phyloP scores from a whole-genome alignment of 768 basidiomycete species.

The Trametes elegans region DNA sequence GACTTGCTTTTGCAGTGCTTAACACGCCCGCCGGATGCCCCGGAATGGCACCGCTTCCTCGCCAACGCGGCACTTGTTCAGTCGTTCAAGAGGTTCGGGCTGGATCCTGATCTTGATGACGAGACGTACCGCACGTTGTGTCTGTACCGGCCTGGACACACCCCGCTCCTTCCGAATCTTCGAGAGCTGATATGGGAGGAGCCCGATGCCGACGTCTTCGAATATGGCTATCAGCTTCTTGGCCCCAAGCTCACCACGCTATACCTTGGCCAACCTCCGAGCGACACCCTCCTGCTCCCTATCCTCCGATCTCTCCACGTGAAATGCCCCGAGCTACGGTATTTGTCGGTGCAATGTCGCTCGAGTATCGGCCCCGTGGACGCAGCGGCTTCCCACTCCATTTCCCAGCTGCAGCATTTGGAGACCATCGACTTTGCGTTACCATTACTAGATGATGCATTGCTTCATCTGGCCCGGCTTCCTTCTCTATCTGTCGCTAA shows the following conservation, averaged over 20 bases:
- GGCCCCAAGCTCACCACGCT: conserved; percentile 13
- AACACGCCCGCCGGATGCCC: conserved; percentile 6
- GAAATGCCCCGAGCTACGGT: conserved; percentile 4
- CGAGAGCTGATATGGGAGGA: conserved; percentile 19
- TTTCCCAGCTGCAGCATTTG: conserved; percentile 4
- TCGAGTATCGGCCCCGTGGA: conserved; percentile 12
- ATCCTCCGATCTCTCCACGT: conserved; percentile 11
- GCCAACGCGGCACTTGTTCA: conserved; percentile 6
- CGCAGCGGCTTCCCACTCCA: conserved; percentile 3
- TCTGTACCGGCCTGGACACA: conserved; percentile 9
- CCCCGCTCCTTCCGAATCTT: conserved; percentile 9
- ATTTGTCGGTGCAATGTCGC: conserved; percentile 17
- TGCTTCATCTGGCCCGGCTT: conserved; percentile 6
- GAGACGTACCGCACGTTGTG: conserved; percentile 15
- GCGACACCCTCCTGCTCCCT: conserved; percentile 13
- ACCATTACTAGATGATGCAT: conserved; percentile 10
- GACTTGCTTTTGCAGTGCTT: neutral
- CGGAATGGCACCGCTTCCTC: conserved; percentile 10
- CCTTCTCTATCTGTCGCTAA: conserved; percentile 8
- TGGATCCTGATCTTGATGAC: conserved; percentile 13
- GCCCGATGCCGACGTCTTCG: conserved; percentile 20
- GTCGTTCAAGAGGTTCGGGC: conserved; percentile 18
- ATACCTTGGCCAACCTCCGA: conserved; percentile 17
- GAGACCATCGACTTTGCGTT: conserved; percentile 14
- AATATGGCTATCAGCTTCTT: conserved; percentile 15